These are phyloP conservation scores for Penicillium sp. DNA, from an alignment of 2,329 filamentous ascomycete species.

Conservation along the genomic window DNA sequence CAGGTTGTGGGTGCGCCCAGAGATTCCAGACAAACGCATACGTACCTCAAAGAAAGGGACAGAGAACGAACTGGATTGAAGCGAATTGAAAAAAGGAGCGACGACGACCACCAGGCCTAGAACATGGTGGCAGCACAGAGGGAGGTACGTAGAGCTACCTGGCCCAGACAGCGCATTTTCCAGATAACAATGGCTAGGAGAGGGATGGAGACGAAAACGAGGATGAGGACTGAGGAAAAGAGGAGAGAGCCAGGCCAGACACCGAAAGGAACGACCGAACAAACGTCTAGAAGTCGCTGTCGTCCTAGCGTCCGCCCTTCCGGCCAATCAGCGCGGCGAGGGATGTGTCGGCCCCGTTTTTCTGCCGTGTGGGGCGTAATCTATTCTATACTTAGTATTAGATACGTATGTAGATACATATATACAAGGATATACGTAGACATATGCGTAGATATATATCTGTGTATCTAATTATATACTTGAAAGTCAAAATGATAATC, in stretches of 20 bases:
- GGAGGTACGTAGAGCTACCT: background rate
- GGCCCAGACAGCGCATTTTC: slow-evolving; percentile 2
- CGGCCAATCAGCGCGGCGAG: background rate
- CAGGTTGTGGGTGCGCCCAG: background rate
- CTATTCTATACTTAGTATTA: background rate
- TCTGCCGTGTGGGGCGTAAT: background rate
- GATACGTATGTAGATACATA: too few relatives aligned
- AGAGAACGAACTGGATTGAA: background rate
- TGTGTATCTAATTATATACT: too few relatives aligned
- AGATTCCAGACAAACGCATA: background rate
- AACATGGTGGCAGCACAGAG: background rate
- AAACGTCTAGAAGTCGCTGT: background rate
- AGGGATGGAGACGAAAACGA: background rate
- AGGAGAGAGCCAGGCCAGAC: background rate
- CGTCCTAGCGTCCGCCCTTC: background rate
- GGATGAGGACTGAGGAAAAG: background rate
- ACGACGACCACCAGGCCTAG: slow-evolving; percentile 2
- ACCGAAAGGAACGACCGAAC: background rate
- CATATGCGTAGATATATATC: too few relatives aligned
- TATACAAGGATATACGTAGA: too few relatives aligned
- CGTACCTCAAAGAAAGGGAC: background rate
- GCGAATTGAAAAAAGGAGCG: slow-evolving; percentile 1
- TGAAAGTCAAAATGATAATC: too few relatives aligned
- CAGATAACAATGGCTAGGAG: background rate
- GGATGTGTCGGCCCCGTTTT: background rate